Conservation (phyloP, 2,329 filamentous ascomycete genomes). For the Colletotrichum sublineola region DNA sequence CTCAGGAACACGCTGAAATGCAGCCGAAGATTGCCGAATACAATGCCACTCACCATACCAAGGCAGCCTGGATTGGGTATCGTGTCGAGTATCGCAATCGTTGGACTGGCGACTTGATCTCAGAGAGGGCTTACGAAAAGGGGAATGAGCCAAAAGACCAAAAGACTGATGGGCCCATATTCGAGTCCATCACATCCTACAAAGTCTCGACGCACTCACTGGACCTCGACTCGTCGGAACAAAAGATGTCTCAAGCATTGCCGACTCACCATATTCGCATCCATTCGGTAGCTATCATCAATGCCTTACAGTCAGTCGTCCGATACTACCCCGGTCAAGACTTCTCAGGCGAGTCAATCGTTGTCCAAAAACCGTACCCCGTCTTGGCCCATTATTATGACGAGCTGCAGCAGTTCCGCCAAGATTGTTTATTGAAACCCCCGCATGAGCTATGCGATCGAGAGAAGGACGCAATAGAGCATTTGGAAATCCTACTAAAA, state of each 20-base stretch:
- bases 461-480: slow-evolving; percentile 35
- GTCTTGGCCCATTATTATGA: slow-evolving; percentile 28
- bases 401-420: background rate
- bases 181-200: slow-evolving; percentile 9
- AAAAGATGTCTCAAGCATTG: background rate
- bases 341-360: slow-evolving; percentile 23
- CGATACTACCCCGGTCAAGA: slow-evolving; percentile 41
- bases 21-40: background rate
- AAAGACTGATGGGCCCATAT: background rate
- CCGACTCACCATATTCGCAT: slow-evolving; percentile 29
- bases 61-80: slow-evolving; percentile 36
- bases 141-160: background rate
- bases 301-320: slow-evolving; percentile 43
- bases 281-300: slow-evolving; percentile 37
- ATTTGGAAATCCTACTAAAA: slow-evolving; percentile 41
- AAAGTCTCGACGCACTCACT: background rate
- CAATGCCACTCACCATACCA: background rate
- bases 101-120: slow-evolving; percentile 35
- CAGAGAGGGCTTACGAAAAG: slow-evolving; percentile 8
- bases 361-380: slow-evolving; percentile 22
- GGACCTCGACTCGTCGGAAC: background rate
- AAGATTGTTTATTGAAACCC: background rate
- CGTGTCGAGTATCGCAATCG: slow-evolving; percentile 42
- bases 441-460: slow-evolving; percentile 34
- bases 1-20: background rate